Evolutionary conservation across 768 basidiomycete species (phyloP).

Genomic region (Daedaleopsis sinensis): DNA sequence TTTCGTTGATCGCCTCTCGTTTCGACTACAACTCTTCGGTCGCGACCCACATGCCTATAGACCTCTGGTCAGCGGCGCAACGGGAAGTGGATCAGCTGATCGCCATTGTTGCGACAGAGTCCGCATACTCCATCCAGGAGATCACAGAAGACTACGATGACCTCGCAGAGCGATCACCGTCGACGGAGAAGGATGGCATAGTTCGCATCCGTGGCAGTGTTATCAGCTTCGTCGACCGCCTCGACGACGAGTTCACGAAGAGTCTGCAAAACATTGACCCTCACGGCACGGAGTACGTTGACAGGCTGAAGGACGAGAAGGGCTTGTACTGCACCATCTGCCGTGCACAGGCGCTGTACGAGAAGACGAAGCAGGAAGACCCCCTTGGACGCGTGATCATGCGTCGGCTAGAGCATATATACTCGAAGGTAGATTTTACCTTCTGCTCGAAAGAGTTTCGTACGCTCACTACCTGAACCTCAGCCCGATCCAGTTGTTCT

Average conservation of each 20-base stretch:
- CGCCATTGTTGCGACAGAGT: constrained; percentile 70
- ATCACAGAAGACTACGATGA: constrained; percentile 92
- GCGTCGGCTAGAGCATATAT: constrained; percentile 96
- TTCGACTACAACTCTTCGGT: constrained; percentile 96
- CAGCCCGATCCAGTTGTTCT: constrained; percentile 93
- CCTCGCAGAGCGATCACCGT: constrained; percentile 77
- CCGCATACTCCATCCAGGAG: constrained; percentile 84
- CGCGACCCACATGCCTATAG: constrained; percentile 86
- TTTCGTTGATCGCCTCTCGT: constrained; percentile 90
- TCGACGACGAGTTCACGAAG: constrained; percentile 98
- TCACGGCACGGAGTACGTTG: constrained; percentile 98
- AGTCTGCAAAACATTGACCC: constrained; percentile 98
- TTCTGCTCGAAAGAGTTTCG: neutral
- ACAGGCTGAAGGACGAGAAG: constrained; percentile 94
- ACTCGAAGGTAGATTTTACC: constrained; percentile 76
- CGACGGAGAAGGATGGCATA: constrained; percentile 65
- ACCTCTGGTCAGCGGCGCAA: constrained; percentile 88
- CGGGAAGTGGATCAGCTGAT: constrained; percentile 89
- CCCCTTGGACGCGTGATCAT: constrained; percentile 88
- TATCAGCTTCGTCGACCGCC: constrained; percentile 92
- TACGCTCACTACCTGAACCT: constrained; percentile 5
- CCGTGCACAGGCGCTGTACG: constrained; percentile 90
- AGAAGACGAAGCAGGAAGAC: constrained; percentile 75
- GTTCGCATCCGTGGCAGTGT: constrained; percentile 93
- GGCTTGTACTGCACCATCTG: constrained; percentile 92